These are phyloP conservation scores for Talaromyces amestolkiae DNA, from an alignment of 2,329 filamentous ascomycete genomes.

Conservation along the genomic window DNA sequence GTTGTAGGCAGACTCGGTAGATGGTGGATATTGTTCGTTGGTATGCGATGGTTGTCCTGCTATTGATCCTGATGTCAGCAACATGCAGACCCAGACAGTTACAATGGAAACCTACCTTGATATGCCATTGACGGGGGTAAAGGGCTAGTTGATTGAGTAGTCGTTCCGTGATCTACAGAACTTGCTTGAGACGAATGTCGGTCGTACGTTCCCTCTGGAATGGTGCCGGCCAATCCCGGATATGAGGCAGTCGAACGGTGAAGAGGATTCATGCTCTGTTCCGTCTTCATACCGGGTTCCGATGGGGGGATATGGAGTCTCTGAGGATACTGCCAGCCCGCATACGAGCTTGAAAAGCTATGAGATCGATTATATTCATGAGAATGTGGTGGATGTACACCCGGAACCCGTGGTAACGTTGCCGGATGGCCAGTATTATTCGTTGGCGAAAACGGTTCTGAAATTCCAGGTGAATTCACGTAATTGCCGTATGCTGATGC, in stretches of 20 bases:
- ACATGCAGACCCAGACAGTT: not conserved
- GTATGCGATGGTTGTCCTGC: constrained; percentile 32
- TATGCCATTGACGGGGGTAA: constrained; percentile 14
- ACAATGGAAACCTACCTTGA: constrained; percentile 17
- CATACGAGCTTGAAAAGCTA: constrained; percentile 35
- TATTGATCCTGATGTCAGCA: constrained; percentile 18
- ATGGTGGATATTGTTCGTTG: constrained; percentile 26
- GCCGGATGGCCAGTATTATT: constrained; percentile 26
- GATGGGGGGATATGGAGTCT: constrained; percentile 31
- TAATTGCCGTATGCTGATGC: constrained; percentile 38
- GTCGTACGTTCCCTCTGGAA: constrained; percentile 18
- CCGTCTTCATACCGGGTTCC: constrained; percentile 28
- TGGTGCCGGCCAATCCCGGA: constrained; percentile 7
- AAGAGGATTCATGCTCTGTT: constrained; percentile 17
- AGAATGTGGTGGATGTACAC: constrained; percentile 20
- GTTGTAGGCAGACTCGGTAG: constrained; percentile 28
- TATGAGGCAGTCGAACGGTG: constrained; percentile 14
- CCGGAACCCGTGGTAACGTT: constrained; percentile 18
- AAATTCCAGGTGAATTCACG: constrained; percentile 32
- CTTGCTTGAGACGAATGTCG: constrained; percentile 28
- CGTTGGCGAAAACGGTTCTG: constrained; percentile 28
- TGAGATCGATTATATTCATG: constrained; percentile 34
- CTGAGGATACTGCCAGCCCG: constrained; percentile 24
- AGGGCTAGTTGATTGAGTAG: constrained; percentile 10
- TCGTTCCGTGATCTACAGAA: constrained; percentile 6